Percentiles rank a stretch among this genome's conserved stretches.
phyloP scores from a whole-genome alignment of 345 rosid species.

The Nasturtium officinale region DNA sequence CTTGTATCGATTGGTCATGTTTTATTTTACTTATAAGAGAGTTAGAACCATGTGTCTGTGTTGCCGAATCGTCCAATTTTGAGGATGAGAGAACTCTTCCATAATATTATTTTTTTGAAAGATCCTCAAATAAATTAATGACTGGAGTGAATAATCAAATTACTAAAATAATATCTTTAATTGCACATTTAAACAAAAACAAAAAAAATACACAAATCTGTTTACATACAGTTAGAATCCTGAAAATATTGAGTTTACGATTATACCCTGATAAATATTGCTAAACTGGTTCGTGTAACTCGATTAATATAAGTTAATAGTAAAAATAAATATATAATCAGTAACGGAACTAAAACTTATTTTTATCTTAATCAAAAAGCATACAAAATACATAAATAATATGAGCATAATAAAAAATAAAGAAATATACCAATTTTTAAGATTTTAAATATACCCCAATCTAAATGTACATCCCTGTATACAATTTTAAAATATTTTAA shows the following conservation, averaged over 20 bases:
- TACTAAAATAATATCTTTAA: neutral
- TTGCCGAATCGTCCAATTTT: neutral
- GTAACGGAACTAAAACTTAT: too few species aligned
- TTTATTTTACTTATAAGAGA: neutral
- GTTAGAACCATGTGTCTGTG: neutral
- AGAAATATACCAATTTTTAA: too few species aligned
- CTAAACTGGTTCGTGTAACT: neutral
- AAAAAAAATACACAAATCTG: too few species aligned
- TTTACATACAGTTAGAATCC: neutral
- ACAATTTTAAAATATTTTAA: too few species aligned
- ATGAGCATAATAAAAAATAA: too few species aligned
- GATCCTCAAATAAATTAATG: neutral
- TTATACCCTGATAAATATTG: neutral
- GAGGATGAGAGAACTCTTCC: neutral
- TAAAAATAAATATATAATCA: too few species aligned
- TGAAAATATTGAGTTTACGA: neutral
- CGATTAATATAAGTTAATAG: neutral
- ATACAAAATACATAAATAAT: too few species aligned
- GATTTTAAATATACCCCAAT: too few species aligned
- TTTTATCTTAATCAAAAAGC: too few species aligned
- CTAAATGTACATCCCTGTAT: too few species aligned
- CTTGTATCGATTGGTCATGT: neutral
- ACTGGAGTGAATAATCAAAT: neutral
- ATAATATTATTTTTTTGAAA: too few species aligned
- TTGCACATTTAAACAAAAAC: too few species aligned